Evolutionary conservation across 2,329 filamentous ascomycete species (phyloP).

Genomic region (Trichoderma citrinoviride): DNA sequence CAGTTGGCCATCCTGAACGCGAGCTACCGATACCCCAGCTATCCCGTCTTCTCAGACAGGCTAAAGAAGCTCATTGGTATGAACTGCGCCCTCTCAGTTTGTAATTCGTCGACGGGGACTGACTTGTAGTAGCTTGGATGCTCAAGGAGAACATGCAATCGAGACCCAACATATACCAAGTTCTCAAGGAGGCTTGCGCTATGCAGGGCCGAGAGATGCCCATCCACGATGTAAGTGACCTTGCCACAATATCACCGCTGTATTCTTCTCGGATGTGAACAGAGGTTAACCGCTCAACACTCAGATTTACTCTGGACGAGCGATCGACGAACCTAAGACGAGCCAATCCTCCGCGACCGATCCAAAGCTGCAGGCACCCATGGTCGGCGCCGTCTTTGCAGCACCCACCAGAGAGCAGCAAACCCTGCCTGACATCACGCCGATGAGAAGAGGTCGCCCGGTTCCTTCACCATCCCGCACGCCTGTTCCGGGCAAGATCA

Average conservation of each 20-base stretch:
- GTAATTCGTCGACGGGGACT: slow-evolving; percentile 22
- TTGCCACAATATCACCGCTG: not conserved
- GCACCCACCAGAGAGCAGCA: slow-evolving; percentile 69
- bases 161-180: slow-evolving; percentile 92
- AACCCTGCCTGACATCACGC: slow-evolving; percentile 81
- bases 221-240: slow-evolving; percentile 76
- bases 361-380: slow-evolving; percentile 53
- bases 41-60: slow-evolving; percentile 85
- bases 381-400: slow-evolving; percentile 75
- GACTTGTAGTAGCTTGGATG: slow-evolving; percentile 67
- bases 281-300: slow-evolving; percentile 10
- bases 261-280: not conserved
- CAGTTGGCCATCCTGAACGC: slow-evolving; percentile 97
- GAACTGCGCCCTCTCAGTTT: not conserved
- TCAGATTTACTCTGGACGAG: slow-evolving; percentile 69
- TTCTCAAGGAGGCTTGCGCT: slow-evolving; percentile 77
- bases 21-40: slow-evolving; percentile 84
- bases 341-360: not conserved
- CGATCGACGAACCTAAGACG: slow-evolving; percentile 57
- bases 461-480: slow-evolving; percentile 41
- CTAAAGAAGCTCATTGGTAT: slow-evolving; percentile 86
- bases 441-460: slow-evolving; percentile 83
- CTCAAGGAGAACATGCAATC: slow-evolving; percentile 74
- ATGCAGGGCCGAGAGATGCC: slow-evolving; percentile 87
- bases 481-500: slow-evolving; percentile 41